Base-by-base conservation (phyloP, 176 grass and related monocot species). In the Hordeum marinum region DNA sequence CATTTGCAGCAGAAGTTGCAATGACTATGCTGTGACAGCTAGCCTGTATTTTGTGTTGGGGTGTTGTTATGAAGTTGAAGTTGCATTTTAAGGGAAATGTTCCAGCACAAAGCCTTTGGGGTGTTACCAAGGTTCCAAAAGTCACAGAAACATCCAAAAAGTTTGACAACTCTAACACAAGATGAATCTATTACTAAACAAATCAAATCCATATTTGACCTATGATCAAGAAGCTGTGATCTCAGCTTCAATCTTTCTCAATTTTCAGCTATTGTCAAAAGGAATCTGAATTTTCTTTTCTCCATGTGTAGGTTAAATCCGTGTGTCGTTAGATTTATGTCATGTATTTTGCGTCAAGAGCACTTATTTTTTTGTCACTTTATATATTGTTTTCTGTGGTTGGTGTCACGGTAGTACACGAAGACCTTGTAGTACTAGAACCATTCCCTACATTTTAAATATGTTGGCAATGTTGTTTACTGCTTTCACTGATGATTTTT, bases 1-100 rank as follows among this genome's bases (percentile, higher is more conserved):
- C 61, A 66, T 50, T 84, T 80, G 35, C 23, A 78, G 13, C 25
- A 32, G 8, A 77, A 77, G 25, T 50, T 85, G 32, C 25, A 86
- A 34, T 78, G 13, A 65, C n/a, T 85, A n/a, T 9, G 6, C 75
- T 63, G 32, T 63, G 50, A 31, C 40, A 74, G 7, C 37, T 20
- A 36, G 61, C 26, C 21, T 85, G 11, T 58, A 27, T 26, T 66
- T 58, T 21, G 42, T 45, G 39, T 65, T 65, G 43, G 6, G 43
- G 48, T 21, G 40, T 35, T 69, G 3, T 52, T 34, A 18, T 27
- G 75, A 20, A 48, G 18, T 14, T 82, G 23, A 70, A 23, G 24
- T 34, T 61, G n/a, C 20, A 24, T 61, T 61, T n/a, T 61, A 61
- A 61, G 58, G 21, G 58, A 61, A 61, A 61, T 10, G 58, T 45